phyloP scores from a whole-genome alignment of 2,329 filamentous ascomycete genomes.

The Neopestalotiopsis sp. region DNA sequence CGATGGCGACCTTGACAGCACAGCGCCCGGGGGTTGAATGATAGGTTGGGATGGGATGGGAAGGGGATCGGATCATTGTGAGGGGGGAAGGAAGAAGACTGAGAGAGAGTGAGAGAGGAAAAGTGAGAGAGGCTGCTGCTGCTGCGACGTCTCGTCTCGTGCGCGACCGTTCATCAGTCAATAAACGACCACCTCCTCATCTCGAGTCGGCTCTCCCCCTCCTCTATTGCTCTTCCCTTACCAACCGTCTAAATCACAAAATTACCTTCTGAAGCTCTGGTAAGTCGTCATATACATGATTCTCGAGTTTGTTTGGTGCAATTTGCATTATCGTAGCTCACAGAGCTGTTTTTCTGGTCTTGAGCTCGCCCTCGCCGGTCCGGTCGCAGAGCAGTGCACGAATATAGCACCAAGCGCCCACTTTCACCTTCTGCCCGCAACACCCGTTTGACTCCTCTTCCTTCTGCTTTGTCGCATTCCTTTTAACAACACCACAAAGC shows the following conservation, averaged over 20 bases:
- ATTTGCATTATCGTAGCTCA: not conserved
- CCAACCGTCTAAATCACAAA: not conserved
- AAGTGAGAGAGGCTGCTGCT: not conserved
- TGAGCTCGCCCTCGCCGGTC: not conserved
- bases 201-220: not conserved
- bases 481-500: slow-evolving; percentile 27
- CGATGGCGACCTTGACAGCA: not conserved
- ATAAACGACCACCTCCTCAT: slow-evolving; percentile 19
- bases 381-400: not conserved
- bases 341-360: not conserved
- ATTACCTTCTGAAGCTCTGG: slow-evolving; percentile 16
- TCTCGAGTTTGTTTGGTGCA: slow-evolving; percentile 4
- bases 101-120: not conserved
- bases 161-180: slow-evolving; percentile 7
- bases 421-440: not conserved
- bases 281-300: slow-evolving; percentile 12
- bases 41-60: not conserved
- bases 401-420: not conserved
- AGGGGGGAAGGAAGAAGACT: not conserved
- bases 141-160: slow-evolving; percentile 19
- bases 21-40: not conserved
- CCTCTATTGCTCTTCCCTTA: not conserved
- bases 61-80: not conserved
- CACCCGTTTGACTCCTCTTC: not conserved
- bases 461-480: slow-evolving; percentile 36